A percentile compares a stretch with the other conserved stretches of the same genome.
Evolutionary conservation across 441 rosid genomes (phyloP).

Genomic region (Pelargonium citronellum): DNA sequence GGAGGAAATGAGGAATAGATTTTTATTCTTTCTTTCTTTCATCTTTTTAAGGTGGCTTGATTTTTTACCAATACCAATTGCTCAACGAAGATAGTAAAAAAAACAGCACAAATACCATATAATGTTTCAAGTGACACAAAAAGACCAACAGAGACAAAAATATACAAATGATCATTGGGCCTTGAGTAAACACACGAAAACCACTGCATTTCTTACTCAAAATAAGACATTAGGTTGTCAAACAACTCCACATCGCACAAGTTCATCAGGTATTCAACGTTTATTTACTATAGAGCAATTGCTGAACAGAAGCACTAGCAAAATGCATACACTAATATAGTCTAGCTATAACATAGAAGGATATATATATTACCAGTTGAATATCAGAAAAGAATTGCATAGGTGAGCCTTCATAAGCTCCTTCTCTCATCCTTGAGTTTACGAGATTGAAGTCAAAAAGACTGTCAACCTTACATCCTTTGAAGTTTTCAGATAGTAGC

Average conservation of each 20-base stretch:
- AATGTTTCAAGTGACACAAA: background rate
- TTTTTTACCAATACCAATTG: background rate
- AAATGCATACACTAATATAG: background rate
- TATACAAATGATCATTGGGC: too few relatives aligned
- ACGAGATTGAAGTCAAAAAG: slow-evolving; percentile 45
- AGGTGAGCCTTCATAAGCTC: slow-evolving; percentile 62
- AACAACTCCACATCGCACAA: background rate
- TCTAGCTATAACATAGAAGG: slow-evolving; percentile 13
- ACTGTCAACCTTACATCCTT: slow-evolving; percentile 51
- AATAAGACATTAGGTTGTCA: background rate
- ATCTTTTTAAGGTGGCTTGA: background rate
- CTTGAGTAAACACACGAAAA: too few relatives aligned
- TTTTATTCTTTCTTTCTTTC: background rate
- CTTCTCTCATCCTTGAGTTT: slow-evolving; percentile 68
- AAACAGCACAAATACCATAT: background rate
- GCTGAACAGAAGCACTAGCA: background rate
- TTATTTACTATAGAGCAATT: background rate
- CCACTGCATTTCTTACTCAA: too few relatives aligned
- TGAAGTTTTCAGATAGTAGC: slow-evolving; percentile 60
- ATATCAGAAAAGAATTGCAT: slow-evolving; percentile 53
- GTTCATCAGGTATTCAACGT: background rate
- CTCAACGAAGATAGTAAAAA: background rate
- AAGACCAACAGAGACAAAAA: too few relatives aligned
- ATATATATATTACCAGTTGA: slow-evolving; percentile 44
- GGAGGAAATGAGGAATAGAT: background rate